Percentiles rank a stretch among this genome's conserved stretches.
phyloP scores from a whole-genome alignment of 2,329 filamentous ascomycete species.

The Cordyceps pruinosa region DNA sequence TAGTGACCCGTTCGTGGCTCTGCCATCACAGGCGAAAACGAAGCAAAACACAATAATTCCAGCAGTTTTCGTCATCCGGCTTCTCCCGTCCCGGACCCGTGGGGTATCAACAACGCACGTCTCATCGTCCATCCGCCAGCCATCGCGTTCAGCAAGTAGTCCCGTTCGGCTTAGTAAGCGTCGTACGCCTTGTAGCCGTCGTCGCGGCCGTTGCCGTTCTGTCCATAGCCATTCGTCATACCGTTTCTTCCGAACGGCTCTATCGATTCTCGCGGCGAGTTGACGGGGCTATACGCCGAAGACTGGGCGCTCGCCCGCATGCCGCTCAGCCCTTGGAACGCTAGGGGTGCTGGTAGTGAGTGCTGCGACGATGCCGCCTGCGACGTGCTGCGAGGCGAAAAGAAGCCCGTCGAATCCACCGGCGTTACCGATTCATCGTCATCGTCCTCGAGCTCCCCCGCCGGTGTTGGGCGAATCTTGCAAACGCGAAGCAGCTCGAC shows the following conservation, averaged over 20 bases:
- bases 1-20: background rate
- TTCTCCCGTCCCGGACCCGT: background rate
- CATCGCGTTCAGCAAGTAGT: background rate
- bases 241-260: constrained; percentile 33
- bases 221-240: constrained; percentile 33
- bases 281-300: constrained; percentile 68
- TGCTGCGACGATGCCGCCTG: constrained; percentile 28
- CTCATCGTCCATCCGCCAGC: background rate
- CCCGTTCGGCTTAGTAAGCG: constrained; percentile 28
- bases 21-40: constrained; percentile 1
- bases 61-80: constrained; percentile 4
- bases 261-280: constrained; percentile 56
- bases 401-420: constrained; percentile 62
- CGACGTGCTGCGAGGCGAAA: constrained; percentile 48
- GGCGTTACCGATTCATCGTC: constrained; percentile 61
- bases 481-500: constrained; percentile 78
- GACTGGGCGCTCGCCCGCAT: constrained; percentile 58
- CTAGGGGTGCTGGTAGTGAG: constrained; percentile 42
- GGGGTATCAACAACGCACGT: constrained; percentile 11
- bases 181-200: constrained; percentile 34
- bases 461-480: constrained; percentile 73
- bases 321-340: constrained; percentile 52
- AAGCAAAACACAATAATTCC: constrained; percentile 10
- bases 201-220: constrained; percentile 27
- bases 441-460: constrained; percentile 69